Conservation (phyloP, 306 rosid species). For the Trifolium fragiferum region DNA sequence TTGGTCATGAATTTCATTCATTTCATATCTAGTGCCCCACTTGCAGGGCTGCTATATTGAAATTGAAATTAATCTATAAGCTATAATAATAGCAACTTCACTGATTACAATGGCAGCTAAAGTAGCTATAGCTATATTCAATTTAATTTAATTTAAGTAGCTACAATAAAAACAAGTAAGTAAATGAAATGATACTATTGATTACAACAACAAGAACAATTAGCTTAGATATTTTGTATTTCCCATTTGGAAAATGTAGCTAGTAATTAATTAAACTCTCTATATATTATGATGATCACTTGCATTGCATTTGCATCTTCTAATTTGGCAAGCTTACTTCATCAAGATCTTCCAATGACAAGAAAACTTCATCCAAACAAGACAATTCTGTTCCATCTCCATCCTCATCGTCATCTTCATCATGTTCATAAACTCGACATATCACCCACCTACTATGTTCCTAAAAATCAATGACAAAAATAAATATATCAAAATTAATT, state of each 20-base stretch:
- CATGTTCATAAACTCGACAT: slow-evolving; percentile 75
- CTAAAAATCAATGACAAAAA: slow-evolving; percentile 43
- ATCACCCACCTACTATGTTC: slow-evolving; percentile 76
- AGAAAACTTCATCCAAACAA: slow-evolving; percentile 95
- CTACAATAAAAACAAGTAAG: slow-evolving; percentile 33
- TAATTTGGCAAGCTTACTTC: slow-evolving; percentile 89
- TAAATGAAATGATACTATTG: not conserved
- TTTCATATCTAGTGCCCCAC: slow-evolving; percentile 58
- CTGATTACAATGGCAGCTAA: slow-evolving; percentile 47
- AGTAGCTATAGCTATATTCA: slow-evolving; percentile 20
- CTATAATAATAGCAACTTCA: slow-evolving; percentile 45
- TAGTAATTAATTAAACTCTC: slow-evolving; percentile 9
- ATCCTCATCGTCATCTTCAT: slow-evolving; percentile 44
- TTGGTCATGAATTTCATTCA: slow-evolving; percentile 39
- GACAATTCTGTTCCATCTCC: slow-evolving; percentile 81
- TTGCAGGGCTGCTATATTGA: slow-evolving; percentile 34
- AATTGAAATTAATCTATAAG: slow-evolving; percentile 20
- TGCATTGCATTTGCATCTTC: slow-evolving; percentile 37
- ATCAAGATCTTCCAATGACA: slow-evolving; percentile 92
- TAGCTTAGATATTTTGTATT: slow-evolving; percentile 32
- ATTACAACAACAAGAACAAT: slow-evolving; percentile 31
- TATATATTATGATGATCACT: slow-evolving; percentile 23
- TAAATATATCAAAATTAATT: not conserved
- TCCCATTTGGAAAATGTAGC: slow-evolving; percentile 53
- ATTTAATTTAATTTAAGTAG: not conserved